Evolutionary conservation across 768 basidiomycete genomes (phyloP).

Genomic region (Collybia nuda): DNA sequence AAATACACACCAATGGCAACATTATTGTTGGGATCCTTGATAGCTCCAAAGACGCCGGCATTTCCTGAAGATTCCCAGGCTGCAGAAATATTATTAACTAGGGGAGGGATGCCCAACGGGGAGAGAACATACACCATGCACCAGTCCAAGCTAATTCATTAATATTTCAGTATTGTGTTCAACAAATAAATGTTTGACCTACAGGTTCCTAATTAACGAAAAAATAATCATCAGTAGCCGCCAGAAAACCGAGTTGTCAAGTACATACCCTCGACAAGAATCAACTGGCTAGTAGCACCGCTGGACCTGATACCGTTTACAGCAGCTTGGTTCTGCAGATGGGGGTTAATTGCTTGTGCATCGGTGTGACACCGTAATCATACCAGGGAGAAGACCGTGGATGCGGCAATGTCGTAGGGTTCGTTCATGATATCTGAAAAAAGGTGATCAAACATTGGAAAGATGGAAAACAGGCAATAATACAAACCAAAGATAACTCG

Average conservation of each 20-base stretch:
- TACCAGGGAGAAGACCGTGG: constrained; percentile 50
- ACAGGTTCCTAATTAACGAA: constrained; percentile 26
- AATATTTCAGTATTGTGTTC: background rate
- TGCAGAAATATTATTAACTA: constrained; percentile 13
- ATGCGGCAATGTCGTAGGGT: constrained; percentile 57
- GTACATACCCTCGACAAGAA: constrained; percentile 41
- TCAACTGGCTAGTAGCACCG: constrained; percentile 60
- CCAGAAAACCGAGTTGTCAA: background rate
- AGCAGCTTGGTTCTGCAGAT: constrained; percentile 55
- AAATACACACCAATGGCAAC: constrained; percentile 48
- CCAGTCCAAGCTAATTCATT: constrained; percentile 50
- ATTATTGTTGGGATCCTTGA: constrained; percentile 64
- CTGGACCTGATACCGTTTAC: constrained; percentile 62
- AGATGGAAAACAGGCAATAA: background rate
- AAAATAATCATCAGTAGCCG: background rate
- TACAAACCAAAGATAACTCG: constrained; percentile 55
- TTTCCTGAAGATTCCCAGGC: constrained; percentile 63
- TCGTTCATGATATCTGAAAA: constrained; percentile 60
- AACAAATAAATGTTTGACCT: constrained; percentile 11
- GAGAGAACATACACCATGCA: constrained; percentile 46
- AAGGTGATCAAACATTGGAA: background rate
- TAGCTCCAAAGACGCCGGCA: constrained; percentile 44
- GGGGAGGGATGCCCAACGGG: constrained; percentile 1
- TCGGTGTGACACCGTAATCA: constrained; percentile 3
- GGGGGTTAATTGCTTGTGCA: background rate